Base-by-base conservation (phyloP, 805 yeast species). In the Ogataea salicorniae region DNA sequence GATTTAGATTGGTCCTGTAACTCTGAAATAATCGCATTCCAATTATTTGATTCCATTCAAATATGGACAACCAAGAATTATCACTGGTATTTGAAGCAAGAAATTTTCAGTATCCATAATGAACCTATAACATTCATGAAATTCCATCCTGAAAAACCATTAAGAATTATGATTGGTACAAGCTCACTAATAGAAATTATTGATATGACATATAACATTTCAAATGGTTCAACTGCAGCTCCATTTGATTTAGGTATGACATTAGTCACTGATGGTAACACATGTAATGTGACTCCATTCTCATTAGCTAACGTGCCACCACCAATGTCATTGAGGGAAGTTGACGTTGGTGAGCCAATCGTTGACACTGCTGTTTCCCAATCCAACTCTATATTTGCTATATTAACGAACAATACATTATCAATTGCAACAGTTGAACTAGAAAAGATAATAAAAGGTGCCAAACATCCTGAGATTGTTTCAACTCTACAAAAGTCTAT, bases 71-170 rank as follows among this genome's bases (percentile, higher is more conserved):
- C 87, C 4, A 90, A 87, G 61, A 94, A 94, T 66, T 94, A 91
- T 66, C 95, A 91, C 61, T 94, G 99, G 99, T 90, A 87, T 66
- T 73, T 91, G 56, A 94, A 94, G 60, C 95, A 87, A 64, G 95
- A 86, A 59, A 66, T 91, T 2, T 56, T 57, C 46, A 63, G 72
- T 9, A 53, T 58, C 33, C 49, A 48, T 2, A 63, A 59, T 22
- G 66, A 63, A 35, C 60, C 65, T 35, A 66, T 77, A 22, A 17
- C 54, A 5, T 81, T 75, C 58, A 69, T 78, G 43, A 79, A 75
- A 60, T 94, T 96, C 82, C 97, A 92, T 61, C 92, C 95, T 1
- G 98, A 91, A 62, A 86, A 87, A 61, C 89, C 95, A 1, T 74
- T 83, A 37, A 81, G 87, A 34, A 62, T 91, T 44, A 75, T 90